phyloP scores from a whole-genome alignment of 169 alveolate species.

The Plasmodium vinckei region DNA sequence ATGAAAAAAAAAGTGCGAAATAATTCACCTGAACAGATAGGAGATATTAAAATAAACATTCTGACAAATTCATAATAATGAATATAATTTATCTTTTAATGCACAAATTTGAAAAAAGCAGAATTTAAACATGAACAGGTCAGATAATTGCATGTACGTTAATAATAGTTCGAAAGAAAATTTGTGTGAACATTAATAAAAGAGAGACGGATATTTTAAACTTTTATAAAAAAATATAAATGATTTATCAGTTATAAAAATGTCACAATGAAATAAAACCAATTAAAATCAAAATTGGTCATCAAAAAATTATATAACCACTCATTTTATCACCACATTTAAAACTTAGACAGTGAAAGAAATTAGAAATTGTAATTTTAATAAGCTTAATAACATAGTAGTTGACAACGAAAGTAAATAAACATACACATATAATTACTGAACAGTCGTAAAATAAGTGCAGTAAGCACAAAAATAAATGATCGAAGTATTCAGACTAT shows the following conservation, averaged over 20 bases:
- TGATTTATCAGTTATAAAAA: neutral
- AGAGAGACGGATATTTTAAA: neutral
- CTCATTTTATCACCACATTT: neutral
- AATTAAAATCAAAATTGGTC: neutral
- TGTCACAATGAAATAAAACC: neutral
- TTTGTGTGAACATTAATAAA: neutral
- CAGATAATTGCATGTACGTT: neutral
- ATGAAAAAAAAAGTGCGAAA: neutral
- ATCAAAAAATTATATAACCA: neutral
- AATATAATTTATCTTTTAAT: neutral
- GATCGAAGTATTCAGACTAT: no score
- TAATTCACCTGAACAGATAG: constrained; percentile 5
- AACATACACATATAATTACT: neutral
- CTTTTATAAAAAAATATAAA: neutral
- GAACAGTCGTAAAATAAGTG: no score
- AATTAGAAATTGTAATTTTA: neutral
- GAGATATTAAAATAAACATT: neutral
- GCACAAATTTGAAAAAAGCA: neutral
- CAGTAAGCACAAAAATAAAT: no score
- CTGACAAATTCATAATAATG: constrained; percentile 5
- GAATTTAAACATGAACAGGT: constrained; percentile 5
- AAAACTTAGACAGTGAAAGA: neutral
- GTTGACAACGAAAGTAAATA: constrained; percentile 33
- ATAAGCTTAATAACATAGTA: neutral
- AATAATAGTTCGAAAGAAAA: neutral